phyloP scores from a whole-genome alignment of 441 rosid species.

The Manihot esculenta region DNA sequence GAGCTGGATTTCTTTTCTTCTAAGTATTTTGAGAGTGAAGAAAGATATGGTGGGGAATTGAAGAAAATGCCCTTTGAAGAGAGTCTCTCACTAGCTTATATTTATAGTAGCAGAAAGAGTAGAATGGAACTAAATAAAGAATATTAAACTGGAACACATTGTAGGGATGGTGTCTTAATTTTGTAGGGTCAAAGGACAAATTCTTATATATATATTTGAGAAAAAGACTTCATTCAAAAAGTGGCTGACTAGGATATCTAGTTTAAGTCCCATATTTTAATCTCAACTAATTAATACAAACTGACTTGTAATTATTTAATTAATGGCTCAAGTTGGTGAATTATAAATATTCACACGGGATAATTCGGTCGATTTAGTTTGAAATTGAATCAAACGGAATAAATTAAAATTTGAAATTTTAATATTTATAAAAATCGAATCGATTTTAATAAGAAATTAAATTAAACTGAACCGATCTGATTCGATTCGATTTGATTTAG shows the following conservation, averaged over 20 bases:
- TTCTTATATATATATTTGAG: slow-evolving; percentile 24
- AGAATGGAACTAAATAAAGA: slow-evolving; percentile 10
- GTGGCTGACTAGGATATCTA: slow-evolving; percentile 38
- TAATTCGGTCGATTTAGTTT: too few relatives aligned
- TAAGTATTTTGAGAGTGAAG: background rate
- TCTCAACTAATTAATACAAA: background rate
- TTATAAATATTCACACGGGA: too few relatives aligned
- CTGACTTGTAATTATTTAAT: too few relatives aligned
- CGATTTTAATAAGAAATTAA: too few relatives aligned
- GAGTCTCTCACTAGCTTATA: slow-evolving; percentile 23
- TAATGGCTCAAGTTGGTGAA: too few relatives aligned
- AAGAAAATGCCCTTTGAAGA: slow-evolving; percentile 15
- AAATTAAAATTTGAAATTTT: too few relatives aligned
- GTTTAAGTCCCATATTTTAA: background rate
- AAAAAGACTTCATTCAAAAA: slow-evolving; percentile 5
- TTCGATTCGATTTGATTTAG: too few relatives aligned
- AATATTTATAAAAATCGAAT: too few relatives aligned
- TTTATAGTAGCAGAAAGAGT: slow-evolving; percentile 44
- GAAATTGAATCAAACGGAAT: too few relatives aligned
- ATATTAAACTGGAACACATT: slow-evolving; percentile 17
- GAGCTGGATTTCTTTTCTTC: slow-evolving; percentile 4
- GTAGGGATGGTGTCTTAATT: background rate
- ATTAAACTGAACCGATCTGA: too few relatives aligned
- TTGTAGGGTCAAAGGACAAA: slow-evolving; percentile 33
- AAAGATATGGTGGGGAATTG: slow-evolving; percentile 6